phyloP scores from a whole-genome alignment of 805 yeast species.

The Yarrowia sp. region DNA sequence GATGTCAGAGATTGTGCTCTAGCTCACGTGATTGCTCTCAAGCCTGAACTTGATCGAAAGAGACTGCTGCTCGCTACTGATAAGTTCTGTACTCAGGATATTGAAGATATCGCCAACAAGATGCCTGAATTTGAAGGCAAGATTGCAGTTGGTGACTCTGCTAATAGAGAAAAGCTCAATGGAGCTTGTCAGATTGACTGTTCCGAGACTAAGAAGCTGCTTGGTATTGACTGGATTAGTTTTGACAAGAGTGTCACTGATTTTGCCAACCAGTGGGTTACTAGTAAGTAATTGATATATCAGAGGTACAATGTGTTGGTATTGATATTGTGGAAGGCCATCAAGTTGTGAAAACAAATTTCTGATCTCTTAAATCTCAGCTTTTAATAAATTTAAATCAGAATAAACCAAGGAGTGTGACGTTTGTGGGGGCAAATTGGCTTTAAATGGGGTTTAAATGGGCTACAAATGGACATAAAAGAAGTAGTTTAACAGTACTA shows the following conservation, averaged over 20 bases:
- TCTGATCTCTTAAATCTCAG: no score
- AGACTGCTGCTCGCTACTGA: slow-evolving; percentile 33
- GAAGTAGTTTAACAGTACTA: no score
- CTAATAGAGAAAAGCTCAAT: background rate
- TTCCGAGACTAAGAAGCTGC: background rate
- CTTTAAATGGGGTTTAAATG: no score
- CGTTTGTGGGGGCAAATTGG: no score
- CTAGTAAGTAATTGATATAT: no score
- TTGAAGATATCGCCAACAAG: slow-evolving; percentile 30
- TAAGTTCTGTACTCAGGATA: slow-evolving; percentile 25
- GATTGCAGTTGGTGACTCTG: background rate
- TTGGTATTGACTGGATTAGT: background rate
- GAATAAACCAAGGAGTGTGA: no score
- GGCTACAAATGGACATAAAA: no score
- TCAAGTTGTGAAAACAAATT: no score
- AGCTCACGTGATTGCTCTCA: slow-evolving; percentile 53
- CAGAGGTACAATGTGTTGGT: no score
- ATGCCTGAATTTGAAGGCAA: slow-evolving; percentile 1
- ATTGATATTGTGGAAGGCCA: no score
- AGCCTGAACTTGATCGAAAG: slow-evolving; percentile 34
- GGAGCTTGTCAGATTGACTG: background rate
- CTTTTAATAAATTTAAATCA: no score
- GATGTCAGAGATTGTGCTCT: slow-evolving; percentile 65
- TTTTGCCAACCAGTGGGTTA: slow-evolving; percentile 7
- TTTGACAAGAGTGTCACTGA: slow-evolving; percentile 9